Percentiles rank a stretch among this genome's conserved stretches.
phyloP scores from a whole-genome alignment of 352 stramenopile species.

The Aphanomyces euteiches region DNA sequence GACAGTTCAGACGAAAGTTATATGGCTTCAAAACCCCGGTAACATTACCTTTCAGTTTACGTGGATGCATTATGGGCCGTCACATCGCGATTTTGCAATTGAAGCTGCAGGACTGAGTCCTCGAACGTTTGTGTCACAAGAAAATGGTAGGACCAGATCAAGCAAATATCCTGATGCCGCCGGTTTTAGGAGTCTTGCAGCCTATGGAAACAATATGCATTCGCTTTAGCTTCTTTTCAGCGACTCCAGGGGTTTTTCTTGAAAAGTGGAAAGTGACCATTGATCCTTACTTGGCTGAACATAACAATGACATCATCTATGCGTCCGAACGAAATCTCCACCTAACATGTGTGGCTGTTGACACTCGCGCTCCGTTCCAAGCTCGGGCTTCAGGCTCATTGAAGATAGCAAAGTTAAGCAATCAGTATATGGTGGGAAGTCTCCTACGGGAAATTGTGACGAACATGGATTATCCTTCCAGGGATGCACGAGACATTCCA shows the following conservation, averaged over 20 bases:
- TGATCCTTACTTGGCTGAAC: conserved; percentile 38
- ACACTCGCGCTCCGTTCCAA: conserved; percentile 52
- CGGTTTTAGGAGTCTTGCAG: conserved; percentile 45
- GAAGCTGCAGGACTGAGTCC: conserved; percentile 30
- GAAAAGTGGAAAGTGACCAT: conserved; percentile 70
- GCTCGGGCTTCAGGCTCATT: conserved; percentile 29
- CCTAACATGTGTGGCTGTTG: conserved; percentile 53
- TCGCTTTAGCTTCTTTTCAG: conserved; percentile 56
- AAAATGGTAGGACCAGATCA: background rate
- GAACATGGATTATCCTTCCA: conserved; percentile 36
- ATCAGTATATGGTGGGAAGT: conserved; percentile 47
- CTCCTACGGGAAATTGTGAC: conserved; percentile 55
- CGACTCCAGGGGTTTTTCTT: conserved; percentile 48
- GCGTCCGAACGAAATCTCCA: conserved; percentile 34
- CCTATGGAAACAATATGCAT: conserved; percentile 52
- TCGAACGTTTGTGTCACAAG: conserved; percentile 31
- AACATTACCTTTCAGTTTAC: conserved; percentile 8
- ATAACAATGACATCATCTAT: conserved; percentile 26
- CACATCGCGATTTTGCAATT: conserved; percentile 25
- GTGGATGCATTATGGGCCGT: conserved; percentile 18
- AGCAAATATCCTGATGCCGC: conserved; percentile 38
- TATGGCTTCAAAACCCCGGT: conserved; percentile 23
- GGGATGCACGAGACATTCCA: conserved; percentile 37
- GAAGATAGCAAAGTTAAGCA: conserved; percentile 35
- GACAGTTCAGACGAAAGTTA: conserved; percentile 8